phyloP scores from a whole-genome alignment of 2,329 filamentous ascomycete genomes.

The Alternaria brassicae region DNA sequence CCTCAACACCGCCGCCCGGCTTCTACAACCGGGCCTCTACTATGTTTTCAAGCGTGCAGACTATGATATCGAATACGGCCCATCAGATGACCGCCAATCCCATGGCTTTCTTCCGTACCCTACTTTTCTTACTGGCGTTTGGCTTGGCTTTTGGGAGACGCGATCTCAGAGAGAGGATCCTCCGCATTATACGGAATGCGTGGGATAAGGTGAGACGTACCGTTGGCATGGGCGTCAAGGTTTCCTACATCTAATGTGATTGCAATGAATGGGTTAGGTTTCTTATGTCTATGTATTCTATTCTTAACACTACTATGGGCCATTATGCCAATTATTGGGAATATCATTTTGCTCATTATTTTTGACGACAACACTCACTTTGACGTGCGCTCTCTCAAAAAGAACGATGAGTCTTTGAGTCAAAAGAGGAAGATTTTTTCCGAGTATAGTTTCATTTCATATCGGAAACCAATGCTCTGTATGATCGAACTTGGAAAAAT shows the following conservation, averaged over 20 bases:
- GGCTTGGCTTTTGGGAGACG: conserved; percentile 76
- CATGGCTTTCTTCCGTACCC: conserved; percentile 64
- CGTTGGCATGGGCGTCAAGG: conserved; percentile 95
- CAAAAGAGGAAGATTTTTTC: too few relatives aligned
- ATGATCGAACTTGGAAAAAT: neutral
- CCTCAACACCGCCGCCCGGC: conserved; percentile 43
- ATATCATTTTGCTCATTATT: neutral
- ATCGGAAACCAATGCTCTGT: too few relatives aligned
- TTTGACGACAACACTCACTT: neutral
- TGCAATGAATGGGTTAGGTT: neutral
- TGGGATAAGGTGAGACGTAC: conserved; percentile 86
- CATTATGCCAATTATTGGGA: neutral
- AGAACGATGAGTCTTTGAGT: too few relatives aligned
- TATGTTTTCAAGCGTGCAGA: conserved; percentile 57
- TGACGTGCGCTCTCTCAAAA: too few relatives aligned
- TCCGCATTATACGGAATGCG: conserved; percentile 69
- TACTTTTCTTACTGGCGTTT: conserved; percentile 82
- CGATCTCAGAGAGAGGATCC: conserved; percentile 76
- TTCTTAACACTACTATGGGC: neutral
- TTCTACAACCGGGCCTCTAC: conserved; percentile 54
- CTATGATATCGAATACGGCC: conserved; percentile 59
- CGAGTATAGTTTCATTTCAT: too few relatives aligned
- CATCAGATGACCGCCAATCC: conserved; percentile 62
- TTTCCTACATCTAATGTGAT: conserved; percentile 80
- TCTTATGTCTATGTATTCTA: conserved; percentile 3